phyloP scores from a whole-genome alignment of 2,329 filamentous ascomycete species.

The Pestalotiopsis sp. region DNA sequence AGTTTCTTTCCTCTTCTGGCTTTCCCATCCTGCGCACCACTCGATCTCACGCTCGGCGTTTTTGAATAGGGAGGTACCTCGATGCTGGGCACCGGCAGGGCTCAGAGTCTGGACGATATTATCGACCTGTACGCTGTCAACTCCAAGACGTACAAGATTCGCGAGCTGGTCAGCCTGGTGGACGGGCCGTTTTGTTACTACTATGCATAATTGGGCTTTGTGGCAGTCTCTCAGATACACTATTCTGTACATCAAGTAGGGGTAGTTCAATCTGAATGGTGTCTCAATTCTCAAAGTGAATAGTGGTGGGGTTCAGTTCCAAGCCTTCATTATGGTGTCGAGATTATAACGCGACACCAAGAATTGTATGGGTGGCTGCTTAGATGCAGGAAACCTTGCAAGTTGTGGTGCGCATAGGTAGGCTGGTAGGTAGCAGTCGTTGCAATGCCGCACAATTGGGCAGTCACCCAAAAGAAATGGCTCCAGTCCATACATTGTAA shows the following conservation, averaged over 20 bases:
- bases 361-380: no score
- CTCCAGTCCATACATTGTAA: no score
- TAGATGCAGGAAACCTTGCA: no score
- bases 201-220: constrained; percentile 23
- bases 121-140: constrained; percentile 19
- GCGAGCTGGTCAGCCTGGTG: constrained; percentile 28
- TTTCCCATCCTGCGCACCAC: not conserved
- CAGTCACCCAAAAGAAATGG: no score
- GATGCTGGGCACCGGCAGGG: constrained; percentile 8
- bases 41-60: not conserved
- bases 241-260: not conserved
- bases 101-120: constrained; percentile 18
- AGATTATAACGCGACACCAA: no score
- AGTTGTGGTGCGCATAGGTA: no score
- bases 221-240: not conserved
- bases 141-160: constrained; percentile 23
- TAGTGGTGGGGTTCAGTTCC: no score
- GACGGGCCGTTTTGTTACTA: constrained; percentile 32
- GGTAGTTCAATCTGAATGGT: not conserved
- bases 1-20: not conserved
- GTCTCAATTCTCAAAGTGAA: no score
- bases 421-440: no score
- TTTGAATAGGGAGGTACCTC: constrained; percentile 12
- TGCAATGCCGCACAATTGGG: no score
- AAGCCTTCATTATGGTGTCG: no score